Evolutionary conservation across 345 rosid genomes (phyloP), one percentile per base, ranked within the genome.

Genomic region (Lumnitzera racemosa): DNA sequence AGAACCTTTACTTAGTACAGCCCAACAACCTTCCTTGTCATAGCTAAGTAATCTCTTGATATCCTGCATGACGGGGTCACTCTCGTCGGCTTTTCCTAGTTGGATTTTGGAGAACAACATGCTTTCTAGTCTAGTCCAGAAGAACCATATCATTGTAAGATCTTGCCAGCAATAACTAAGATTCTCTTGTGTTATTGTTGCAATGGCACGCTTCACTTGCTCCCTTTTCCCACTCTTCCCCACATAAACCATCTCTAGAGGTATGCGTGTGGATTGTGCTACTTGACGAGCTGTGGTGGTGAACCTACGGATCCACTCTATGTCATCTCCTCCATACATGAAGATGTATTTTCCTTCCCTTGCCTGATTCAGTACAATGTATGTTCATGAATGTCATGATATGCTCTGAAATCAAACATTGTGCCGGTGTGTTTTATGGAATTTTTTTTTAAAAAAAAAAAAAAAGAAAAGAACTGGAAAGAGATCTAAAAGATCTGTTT

Each of bases 41-140:
- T 89, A 83, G 83, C 95, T 87, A 15, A 89, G 78, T 57, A 92
- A 65, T 74, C 74, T 87, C 83, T 89, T 89, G 81, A 89, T 87
- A 65, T 82, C 86, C 69, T 80, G 88, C 86, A 84, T 83, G 80
- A 75, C 70, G n/a, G 62, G 74, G 57, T 87, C 96, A 2, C 66
- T 72, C 25, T 85, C 96, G 49, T 87, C 96, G 3, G 75, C 75
- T 62, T 68, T 80, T 54, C 83, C 91, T 9, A 85, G 80, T 72
- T 89, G 96, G 65, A 89, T 82, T 78, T 89, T 89, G 65, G 98
- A 92, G 83, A 79, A 89, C 20, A 92, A 49, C 96, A 92, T 89
- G 71, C 88, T 85, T 74, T 92, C 88, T 0, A 92, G 70, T 63
- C 98, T 74, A 27, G 85, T 84, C 98, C 98, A 92, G 66, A 92